Conservation (phyloP, 2,329 filamentous ascomycete species). For the Botrytis byssoidea region DNA sequence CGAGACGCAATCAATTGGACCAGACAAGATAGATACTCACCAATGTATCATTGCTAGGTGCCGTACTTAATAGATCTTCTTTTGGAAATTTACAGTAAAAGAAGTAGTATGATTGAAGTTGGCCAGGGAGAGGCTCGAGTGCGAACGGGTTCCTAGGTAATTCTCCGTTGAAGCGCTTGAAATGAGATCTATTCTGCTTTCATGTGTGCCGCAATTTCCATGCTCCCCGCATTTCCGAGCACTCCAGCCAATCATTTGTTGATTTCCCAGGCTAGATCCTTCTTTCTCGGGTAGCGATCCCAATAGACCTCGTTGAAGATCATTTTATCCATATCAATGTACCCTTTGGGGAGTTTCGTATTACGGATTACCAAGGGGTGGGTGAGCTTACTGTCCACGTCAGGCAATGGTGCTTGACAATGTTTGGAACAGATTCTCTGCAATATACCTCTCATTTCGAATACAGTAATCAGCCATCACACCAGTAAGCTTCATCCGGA, state of each 20-base stretch:
- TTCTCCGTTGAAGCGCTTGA: constrained; percentile 30
- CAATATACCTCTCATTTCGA: constrained; percentile 2
- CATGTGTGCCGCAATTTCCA: constrained; percentile 7
- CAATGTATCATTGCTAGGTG: neutral
- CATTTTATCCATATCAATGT: constrained; percentile 11
- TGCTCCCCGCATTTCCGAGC: constrained; percentile 11
- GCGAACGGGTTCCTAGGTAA: constrained; percentile 23
- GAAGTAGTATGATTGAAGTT: constrained; percentile 17
- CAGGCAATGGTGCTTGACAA: neutral
- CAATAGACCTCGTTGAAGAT: neutral
- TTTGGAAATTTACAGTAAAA: neutral
- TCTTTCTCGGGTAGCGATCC: neutral
- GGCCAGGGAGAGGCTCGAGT: constrained; percentile 29
- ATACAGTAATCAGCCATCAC: neutral
- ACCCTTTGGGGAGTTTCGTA: neutral
- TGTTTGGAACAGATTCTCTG: neutral
- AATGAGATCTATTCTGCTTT: constrained; percentile 33
- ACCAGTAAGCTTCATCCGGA: neutral
- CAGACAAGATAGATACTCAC: neutral
- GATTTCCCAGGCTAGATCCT: neutral
- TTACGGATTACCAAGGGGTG: neutral
- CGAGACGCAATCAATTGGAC: neutral
- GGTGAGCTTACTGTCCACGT: constrained; percentile 15
- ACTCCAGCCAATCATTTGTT: neutral
- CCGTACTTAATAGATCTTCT: neutral